Conservation (phyloP, 2,329 filamentous ascomycete genomes). For the Chalaropsis thielavioides region DNA sequence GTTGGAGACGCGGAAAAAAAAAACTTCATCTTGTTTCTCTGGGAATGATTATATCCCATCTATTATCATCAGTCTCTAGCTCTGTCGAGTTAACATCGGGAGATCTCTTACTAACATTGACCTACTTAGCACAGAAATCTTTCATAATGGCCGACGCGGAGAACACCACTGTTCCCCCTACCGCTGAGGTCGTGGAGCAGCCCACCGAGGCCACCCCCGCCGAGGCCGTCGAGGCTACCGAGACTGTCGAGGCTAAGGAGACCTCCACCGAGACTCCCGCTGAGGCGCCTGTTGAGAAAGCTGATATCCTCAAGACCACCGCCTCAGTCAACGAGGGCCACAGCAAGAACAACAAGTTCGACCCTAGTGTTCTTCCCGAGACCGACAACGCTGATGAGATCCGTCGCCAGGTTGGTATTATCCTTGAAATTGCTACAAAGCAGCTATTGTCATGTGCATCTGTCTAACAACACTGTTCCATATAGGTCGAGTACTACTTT, state of each 20-base stretch:
- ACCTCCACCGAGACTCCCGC: slow-evolving; percentile 17
- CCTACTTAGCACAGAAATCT: background rate
- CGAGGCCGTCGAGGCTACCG: slow-evolving; percentile 20
- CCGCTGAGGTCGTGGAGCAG: slow-evolving; percentile 21
- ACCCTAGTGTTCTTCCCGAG: slow-evolving; percentile 51
- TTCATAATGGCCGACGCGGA: slow-evolving; percentile 16
- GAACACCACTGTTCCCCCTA: slow-evolving; percentile 13
- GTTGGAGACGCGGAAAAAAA: background rate
- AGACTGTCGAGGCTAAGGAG: slow-evolving; percentile 13
- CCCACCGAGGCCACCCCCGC: slow-evolving; percentile 21
- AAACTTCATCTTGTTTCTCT: slow-evolving; percentile 6
- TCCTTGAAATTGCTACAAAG: background rate
- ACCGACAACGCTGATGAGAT: slow-evolving; percentile 68
- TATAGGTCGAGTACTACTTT: slow-evolving; percentile 88
- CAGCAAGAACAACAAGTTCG: slow-evolving; percentile 52
- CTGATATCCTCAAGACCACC: slow-evolving; percentile 33
- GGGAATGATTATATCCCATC: background rate
- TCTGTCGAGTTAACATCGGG: background rate
- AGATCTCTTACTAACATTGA: background rate
- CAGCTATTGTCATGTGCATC: background rate
- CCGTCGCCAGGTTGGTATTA: slow-evolving; percentile 54
- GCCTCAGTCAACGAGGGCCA: slow-evolving; percentile 28
- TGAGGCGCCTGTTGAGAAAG: slow-evolving; percentile 22
- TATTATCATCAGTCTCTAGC: background rate
- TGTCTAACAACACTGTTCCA: background rate